Conservation (phyloP, 495 filamentous ascomycete species). For the Tuber indicum region DNA sequence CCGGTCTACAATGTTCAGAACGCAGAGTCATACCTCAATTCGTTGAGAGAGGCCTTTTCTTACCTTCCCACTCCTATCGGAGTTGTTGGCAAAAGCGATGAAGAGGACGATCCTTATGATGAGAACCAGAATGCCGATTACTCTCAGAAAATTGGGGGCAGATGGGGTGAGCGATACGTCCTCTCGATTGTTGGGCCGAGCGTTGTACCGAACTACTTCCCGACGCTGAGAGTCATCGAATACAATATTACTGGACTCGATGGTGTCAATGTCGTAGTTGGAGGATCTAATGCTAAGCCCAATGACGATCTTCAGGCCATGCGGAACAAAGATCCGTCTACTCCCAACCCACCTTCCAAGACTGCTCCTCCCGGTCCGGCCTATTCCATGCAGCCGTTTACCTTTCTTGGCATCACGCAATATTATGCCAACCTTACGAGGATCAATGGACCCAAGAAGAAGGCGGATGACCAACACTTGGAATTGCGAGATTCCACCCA, state of each 20-base stretch:
- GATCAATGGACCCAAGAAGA: constrained; percentile 60
- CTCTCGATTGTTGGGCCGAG: constrained; percentile 73
- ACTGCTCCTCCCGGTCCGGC: constrained; percentile 76
- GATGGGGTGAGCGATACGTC: constrained; percentile 77
- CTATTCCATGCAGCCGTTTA: constrained; percentile 78
- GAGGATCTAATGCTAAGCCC: constrained; percentile 1
- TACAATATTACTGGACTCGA: constrained; percentile 81
- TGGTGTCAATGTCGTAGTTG: neutral
- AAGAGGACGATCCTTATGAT: constrained; percentile 42
- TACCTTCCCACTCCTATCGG: constrained; percentile 57
- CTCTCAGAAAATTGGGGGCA: constrained; percentile 63
- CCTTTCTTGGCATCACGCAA: constrained; percentile 71
- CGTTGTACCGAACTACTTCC: constrained; percentile 88
- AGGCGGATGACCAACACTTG: constrained; percentile 45
- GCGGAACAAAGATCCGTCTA: constrained; percentile 49
- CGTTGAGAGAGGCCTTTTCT: constrained; percentile 71
- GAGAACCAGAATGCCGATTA: constrained; percentile 44
- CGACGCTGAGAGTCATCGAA: constrained; percentile 75
- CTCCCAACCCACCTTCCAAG: constrained; percentile 68
- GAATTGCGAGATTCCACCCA: constrained; percentile 50
- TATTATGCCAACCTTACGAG: constrained; percentile 88
- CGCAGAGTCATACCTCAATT: constrained; percentile 68
- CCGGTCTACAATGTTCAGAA: constrained; percentile 53
- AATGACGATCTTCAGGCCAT: constrained; percentile 22
- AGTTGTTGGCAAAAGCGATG: constrained; percentile 18